Evolutionary conservation across 768 basidiomycete species (phyloP), one percentile per base, ranked within the genome.

Genomic region (Tephrocybe sp.): DNA sequence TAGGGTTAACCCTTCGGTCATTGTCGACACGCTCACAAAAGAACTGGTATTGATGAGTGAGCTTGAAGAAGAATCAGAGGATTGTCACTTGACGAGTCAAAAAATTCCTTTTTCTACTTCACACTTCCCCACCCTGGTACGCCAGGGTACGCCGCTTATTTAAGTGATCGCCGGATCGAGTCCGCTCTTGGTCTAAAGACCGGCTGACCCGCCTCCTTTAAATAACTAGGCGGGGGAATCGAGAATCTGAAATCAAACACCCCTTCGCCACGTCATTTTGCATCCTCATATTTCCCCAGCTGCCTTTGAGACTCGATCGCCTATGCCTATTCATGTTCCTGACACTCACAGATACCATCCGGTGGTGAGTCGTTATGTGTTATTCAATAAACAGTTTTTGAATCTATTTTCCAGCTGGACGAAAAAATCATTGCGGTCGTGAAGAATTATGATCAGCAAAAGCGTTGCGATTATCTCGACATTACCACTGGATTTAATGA

Each of bases 301-400:
- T n/a, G 14, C n/a, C 23, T 34, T 32, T 4, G 16, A 31, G 10
- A 13, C 34, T 14, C 19, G 22, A 30, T 7, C 26, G 22, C 39
- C 20, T 32, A 50, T 53, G 56, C 52, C 56, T 20, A 41, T 57
- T 7, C 56, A 57, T 54, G 22, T 57, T 8, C 56, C 56, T 4
- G 56, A 57, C 16, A 30, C 30, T 14, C 56, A 57, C 14, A 57
- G 48, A 19, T 57, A 48, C 41, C 49, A 38, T 26, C 56, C 56
- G 13, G 48, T 40, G 39, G 56, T 57, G 17, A 48, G 56, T 39
- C 4, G 8, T 23, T 17, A 26, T 13, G 7, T 52, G 14, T 13
- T 4, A 20, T 45, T 4, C 11, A 14, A 31, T 38, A 17, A 14
- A 40, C 5, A 33, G n/a, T 10, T 32, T n/a, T 42, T 35, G 14